A percentile compares a stretch with the other conserved stretches of the same genome.
Conservation (phyloP, 2,329 filamentous ascomycete species). For the Ceratocystis cacaofunesta region DNA sequence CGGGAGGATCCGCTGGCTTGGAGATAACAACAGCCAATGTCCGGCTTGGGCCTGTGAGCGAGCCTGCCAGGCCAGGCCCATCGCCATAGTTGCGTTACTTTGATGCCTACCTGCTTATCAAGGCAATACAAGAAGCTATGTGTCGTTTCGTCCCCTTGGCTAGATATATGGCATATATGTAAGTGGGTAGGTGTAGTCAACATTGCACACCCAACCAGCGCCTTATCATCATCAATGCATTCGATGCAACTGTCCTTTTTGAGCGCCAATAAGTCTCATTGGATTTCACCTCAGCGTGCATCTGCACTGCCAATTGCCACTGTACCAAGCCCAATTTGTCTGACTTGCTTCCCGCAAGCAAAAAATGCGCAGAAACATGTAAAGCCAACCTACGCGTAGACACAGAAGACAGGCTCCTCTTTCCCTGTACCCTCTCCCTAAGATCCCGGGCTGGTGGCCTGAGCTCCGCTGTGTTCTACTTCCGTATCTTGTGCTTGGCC, state of each 20-base stretch:
- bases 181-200: too few relatives aligned
- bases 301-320: not conserved
- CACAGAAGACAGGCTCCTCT: too few relatives aligned
- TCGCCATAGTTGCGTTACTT: too few relatives aligned
- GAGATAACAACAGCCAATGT: not conserved
- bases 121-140: not conserved
- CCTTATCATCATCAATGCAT: not conserved
- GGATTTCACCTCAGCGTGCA: not conserved
- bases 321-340: not conserved
- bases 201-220: too few relatives aligned
- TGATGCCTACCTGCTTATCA: not conserved
- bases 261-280: not conserved
- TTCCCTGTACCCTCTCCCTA: not conserved
- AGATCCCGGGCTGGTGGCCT: not conserved
- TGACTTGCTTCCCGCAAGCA: not conserved
- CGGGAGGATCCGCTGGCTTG: not conserved
- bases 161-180: too few relatives aligned
- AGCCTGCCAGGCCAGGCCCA: not conserved
- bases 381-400: too few relatives aligned
- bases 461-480: not conserved
- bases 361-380: not conserved
- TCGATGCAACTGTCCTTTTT: not conserved
- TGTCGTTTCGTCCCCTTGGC: not conserved
- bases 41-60: not conserved
- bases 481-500: not conserved